Evolutionary conservation across 805 yeast species (phyloP), one percentile per base, ranked within the genome.

Genomic region (Kluyveromyces starmeri): DNA sequence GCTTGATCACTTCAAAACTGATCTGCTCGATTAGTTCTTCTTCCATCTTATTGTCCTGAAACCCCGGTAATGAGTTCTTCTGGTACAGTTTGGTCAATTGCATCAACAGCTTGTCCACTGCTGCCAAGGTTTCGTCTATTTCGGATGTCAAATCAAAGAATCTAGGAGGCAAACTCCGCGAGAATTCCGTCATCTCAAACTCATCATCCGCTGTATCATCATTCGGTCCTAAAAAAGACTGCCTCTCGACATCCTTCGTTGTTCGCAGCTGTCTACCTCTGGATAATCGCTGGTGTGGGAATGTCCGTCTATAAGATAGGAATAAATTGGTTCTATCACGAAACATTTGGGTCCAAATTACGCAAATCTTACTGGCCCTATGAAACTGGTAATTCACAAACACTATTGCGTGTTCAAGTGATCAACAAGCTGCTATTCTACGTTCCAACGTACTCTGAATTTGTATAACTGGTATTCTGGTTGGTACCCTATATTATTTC

Each of bases 271-370:
- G 15, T 15, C 61, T 51, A 14, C 26, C 29, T 5, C 40, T 16
- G 29, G 34, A 26, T 35, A 49, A 40, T 15, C 63, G 61, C 41
- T 70, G 73, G 45, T 86, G 86, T 0, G 95, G 94, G 38, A 78
- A 80, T 8, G 97, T 86, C 40, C 92, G 75, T 43, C 98, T 74
- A 53, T 83, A 89, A 29, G 96, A 85, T 15, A 86, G 64, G 58
- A 70, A 89, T 44, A 89, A 68, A 52, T 88, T 89, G n/a, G 98
- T 92, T 55, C 96, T 69, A 61, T 92, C 97, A 55, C 97, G 70
- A 51, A 82, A 83, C 96, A 89, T 85, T 21, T 22, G n/a, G n/a
- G n/a, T n/a, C n/a, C n/a, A n/a, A n/a, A n/a, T n/a, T n/a, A n/a
- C n/a, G n/a, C n/a, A n/a, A n/a, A n/a, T n/a, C n/a, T n/a, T n/a